Evolutionary conservation across 1,139 yeast species (phyloP).

Genomic region (Geotrichum macrosporum): DNA sequence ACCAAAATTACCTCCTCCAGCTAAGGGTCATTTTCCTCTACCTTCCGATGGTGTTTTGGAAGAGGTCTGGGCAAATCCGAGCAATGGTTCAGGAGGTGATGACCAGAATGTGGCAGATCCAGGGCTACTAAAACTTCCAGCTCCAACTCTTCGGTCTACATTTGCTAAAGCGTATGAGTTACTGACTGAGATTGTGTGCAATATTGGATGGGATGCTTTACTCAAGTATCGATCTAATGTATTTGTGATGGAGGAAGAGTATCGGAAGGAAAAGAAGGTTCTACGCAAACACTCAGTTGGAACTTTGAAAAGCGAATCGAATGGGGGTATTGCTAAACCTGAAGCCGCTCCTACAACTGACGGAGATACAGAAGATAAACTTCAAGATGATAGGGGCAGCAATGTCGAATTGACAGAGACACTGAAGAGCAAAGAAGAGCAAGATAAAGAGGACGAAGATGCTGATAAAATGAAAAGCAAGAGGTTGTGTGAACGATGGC

Average conservation of each 20-base stretch:
- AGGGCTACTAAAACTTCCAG: slow-evolving; percentile 65
- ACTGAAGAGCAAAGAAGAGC: not conserved
- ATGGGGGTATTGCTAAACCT: slow-evolving; percentile 22
- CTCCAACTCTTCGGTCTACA: slow-evolving; percentile 71
- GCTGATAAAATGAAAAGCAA: slow-evolving; percentile 50
- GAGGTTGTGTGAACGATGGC: slow-evolving; percentile 90
- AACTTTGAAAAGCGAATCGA: slow-evolving; percentile 19
- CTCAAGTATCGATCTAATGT: slow-evolving; percentile 74
- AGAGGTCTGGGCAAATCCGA: slow-evolving; percentile 54
- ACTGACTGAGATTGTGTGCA: slow-evolving; percentile 61
- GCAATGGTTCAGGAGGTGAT: slow-evolving; percentile 39
- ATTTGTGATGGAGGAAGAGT: slow-evolving; percentile 95
- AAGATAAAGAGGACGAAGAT: slow-evolving; percentile 6
- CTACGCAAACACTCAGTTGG: slow-evolving; percentile 25
- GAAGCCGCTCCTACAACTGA: slow-evolving; percentile 18
- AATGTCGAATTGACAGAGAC: slow-evolving; percentile 1
- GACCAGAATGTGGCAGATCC: slow-evolving; percentile 53
- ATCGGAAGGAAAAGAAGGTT: slow-evolving; percentile 39
- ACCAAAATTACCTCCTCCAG: slow-evolving; percentile 57
- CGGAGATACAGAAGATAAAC: slow-evolving; percentile 14
- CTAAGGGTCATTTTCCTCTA: slow-evolving; percentile 67
- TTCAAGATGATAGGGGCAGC: not conserved
- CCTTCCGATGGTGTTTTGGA: slow-evolving; percentile 67
- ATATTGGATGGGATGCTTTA: slow-evolving; percentile 87
- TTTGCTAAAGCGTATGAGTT: slow-evolving; percentile 75